Evolutionary conservation across 2,329 filamentous ascomycete species (phyloP).

Genomic region (Sodiomyces alkalinus): DNA sequence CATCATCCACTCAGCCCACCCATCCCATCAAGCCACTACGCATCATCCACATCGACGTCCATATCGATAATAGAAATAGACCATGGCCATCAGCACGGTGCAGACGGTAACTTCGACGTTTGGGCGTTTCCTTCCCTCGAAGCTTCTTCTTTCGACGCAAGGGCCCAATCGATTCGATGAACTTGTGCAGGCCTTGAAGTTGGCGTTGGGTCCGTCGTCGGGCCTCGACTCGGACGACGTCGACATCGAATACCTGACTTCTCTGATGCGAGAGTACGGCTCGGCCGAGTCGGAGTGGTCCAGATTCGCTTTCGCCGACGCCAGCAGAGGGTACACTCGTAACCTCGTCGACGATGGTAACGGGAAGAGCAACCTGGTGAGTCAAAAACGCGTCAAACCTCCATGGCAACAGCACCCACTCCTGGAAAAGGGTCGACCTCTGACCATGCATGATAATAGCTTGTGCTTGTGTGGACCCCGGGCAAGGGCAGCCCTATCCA

Average conservation of each 20-base stretch:
- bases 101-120: too few relatives aligned
- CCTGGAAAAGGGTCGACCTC: background rate
- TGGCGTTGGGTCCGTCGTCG: slow-evolving; percentile 62
- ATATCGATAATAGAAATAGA: too few relatives aligned
- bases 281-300: slow-evolving; percentile 58
- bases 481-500: slow-evolving; percentile 75
- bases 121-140: too few relatives aligned
- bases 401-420: background rate
- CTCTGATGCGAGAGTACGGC: slow-evolving; percentile 59
- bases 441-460: slow-evolving; percentile 35
- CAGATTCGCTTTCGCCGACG: slow-evolving; percentile 59
- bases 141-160: slow-evolving; percentile 1
- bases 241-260: slow-evolving; percentile 54
- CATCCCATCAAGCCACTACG: slow-evolving; percentile 6
- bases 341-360: slow-evolving; percentile 88
- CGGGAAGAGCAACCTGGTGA: slow-evolving; percentile 57
- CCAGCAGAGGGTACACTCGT: slow-evolving; percentile 59
- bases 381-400: slow-evolving; percentile 14
- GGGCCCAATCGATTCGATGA: slow-evolving; percentile 43
- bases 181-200: slow-evolving; percentile 59
- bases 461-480: slow-evolving; percentile 81
- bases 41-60: slow-evolving; percentile 18
- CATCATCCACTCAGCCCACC: slow-evolving; percentile 5
- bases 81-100: too few relatives aligned
- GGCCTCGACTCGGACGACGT: slow-evolving; percentile 73